phyloP scores from a whole-genome alignment of 2,329 filamentous ascomycete species.

The Pseudogymnoascus sp. region DNA sequence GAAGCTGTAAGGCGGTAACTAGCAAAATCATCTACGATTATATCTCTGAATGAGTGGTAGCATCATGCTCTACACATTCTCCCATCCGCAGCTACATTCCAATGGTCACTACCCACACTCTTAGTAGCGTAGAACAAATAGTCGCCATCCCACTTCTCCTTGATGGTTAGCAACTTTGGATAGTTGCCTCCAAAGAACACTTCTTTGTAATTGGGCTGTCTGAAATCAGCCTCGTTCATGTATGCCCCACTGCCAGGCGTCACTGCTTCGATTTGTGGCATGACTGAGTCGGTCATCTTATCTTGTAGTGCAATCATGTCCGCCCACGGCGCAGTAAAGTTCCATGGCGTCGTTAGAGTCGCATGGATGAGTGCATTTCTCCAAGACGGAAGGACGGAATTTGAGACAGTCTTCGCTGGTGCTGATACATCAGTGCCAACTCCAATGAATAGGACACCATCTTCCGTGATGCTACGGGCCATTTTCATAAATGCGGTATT shows the following conservation, averaged over 20 bases:
- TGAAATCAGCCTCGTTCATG: constrained; percentile 45
- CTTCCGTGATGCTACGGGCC: constrained; percentile 29
- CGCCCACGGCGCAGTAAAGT: constrained; percentile 24
- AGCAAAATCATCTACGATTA: no score
- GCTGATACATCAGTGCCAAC: constrained; percentile 27
- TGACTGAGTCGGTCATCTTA: constrained; percentile 27
- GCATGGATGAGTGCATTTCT: constrained; percentile 30
- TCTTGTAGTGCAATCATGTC: constrained; percentile 25
- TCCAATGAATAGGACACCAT: constrained; percentile 29
- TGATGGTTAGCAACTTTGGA: constrained; percentile 34
- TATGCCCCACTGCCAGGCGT: constrained; percentile 38
- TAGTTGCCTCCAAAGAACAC: constrained; percentile 43
- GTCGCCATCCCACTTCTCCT: constrained; percentile 42
- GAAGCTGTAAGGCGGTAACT: no score
- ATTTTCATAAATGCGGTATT: constrained; percentile 19
- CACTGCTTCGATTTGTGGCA: constrained; percentile 29
- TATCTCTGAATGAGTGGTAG: neutral
- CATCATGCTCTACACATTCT: constrained; percentile 32
- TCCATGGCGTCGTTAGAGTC: constrained; percentile 29
- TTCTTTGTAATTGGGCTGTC: constrained; percentile 35
- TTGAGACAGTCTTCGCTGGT: constrained; percentile 19
- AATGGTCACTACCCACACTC: constrained; percentile 46
- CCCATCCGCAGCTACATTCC: constrained; percentile 34
- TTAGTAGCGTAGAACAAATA: constrained; percentile 39
- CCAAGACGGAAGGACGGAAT: constrained; percentile 37